phyloP scores from a whole-genome alignment of 441 rosid species.

The Croton laevigatus region DNA sequence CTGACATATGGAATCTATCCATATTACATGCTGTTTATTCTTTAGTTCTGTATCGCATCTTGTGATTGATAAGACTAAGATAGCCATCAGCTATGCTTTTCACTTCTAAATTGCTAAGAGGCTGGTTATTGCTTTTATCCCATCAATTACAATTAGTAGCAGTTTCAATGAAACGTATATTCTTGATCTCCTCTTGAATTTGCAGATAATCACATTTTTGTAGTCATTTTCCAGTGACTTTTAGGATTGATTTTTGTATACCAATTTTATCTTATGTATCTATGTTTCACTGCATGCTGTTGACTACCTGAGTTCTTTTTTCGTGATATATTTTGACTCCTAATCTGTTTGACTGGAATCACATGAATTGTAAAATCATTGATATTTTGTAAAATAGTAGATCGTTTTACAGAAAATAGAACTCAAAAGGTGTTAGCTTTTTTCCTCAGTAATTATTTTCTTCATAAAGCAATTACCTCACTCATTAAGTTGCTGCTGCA shows the following conservation, averaged over 20 bases:
- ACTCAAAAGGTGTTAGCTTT: background rate
- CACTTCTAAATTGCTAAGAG: background rate
- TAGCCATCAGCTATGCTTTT: background rate
- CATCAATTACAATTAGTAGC: background rate
- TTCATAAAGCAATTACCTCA: slow-evolving; percentile 6
- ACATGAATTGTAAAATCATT: too few relatives aligned
- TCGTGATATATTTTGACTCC: background rate
- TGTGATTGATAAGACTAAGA: background rate
- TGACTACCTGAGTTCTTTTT: background rate
- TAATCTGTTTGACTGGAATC: background rate
- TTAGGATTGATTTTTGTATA: background rate
- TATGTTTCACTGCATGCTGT: background rate
- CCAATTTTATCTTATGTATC: background rate
- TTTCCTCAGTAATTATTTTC: background rate
- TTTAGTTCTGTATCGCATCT: too few relatives aligned
- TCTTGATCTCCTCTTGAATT: background rate
- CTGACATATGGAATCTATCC: background rate
- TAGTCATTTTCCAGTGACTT: background rate
- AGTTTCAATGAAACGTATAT: background rate
- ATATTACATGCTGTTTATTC: background rate
- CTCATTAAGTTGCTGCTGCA: slow-evolving; percentile 27
- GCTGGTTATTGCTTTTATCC: background rate
- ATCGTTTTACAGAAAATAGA: background rate
- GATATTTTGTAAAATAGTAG: too few relatives aligned
- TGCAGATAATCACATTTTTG: background rate